phyloP scores from a whole-genome alignment of 192 early-diverging fungal species.

The Backusella tarrabulga region DNA sequence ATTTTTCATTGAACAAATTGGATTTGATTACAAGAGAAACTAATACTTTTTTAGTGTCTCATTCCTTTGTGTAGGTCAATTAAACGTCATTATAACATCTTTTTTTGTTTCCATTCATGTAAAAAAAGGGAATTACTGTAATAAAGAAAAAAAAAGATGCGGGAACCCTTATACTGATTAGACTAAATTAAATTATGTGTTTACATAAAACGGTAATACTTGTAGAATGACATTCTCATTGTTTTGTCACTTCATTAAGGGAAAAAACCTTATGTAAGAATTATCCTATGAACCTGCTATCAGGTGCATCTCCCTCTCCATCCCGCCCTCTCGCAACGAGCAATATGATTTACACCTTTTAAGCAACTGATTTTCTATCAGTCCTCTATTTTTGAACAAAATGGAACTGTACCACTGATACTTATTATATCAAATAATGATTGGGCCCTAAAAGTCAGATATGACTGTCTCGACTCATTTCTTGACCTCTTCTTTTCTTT shows the following conservation, averaged over 20 bases:
- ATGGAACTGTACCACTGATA: too few species aligned
- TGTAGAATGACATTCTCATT: neutral
- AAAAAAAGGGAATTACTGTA: neutral
- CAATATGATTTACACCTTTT: neutral
- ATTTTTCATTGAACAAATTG: neutral
- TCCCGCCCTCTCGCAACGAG: neutral
- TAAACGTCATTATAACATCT: conserved; percentile 1
- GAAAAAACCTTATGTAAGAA: neutral
- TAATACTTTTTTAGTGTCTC: neutral
- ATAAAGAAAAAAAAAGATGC: neutral
- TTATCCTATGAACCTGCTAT: neutral
- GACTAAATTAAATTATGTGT: neutral
- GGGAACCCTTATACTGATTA: neutral
- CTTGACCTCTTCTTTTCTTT: too few species aligned
- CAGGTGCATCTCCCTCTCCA: neutral
- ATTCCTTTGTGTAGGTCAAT: neutral
- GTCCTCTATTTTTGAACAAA: neutral
- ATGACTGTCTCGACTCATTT: too few species aligned
- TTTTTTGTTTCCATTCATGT: neutral
- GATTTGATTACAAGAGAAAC: neutral
- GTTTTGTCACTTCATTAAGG: neutral
- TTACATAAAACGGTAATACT: neutral
- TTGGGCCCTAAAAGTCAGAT: too few species aligned
- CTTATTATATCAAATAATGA: too few species aligned
- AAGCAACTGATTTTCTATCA: neutral